Percentiles rank a stretch among this genome's conserved stretches.
Evolutionary conservation across 1,139 yeast genomes (phyloP).

Genomic region (Pichiaceae sp.): DNA sequence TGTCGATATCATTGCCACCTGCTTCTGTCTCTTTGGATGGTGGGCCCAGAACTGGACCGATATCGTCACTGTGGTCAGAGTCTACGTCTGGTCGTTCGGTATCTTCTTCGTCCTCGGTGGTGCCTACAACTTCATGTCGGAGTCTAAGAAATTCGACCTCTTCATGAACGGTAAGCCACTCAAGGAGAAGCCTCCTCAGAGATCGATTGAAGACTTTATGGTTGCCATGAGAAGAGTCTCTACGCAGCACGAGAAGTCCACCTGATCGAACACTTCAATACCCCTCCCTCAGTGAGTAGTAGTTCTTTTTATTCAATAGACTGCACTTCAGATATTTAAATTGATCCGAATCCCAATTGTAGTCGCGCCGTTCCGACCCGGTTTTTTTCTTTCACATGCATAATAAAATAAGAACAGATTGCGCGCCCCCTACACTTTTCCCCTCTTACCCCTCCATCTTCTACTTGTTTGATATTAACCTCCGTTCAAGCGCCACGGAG

Average conservation of each 20-base stretch:
- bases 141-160: slow-evolving; percentile 82
- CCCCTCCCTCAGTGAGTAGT: no score
- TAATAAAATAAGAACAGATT: no score
- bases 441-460: no score
- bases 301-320: no score
- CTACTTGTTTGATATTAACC: no score
- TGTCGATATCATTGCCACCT: slow-evolving; percentile 84
- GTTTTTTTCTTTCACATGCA: no score
- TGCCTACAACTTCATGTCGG: slow-evolving; percentile 89
- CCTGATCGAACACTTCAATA: no score
- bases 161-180: slow-evolving; percentile 84
- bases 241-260: slow-evolving; percentile 85
- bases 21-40: slow-evolving; percentile 94
- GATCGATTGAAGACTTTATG: slow-evolving; percentile 91
- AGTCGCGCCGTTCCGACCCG: no score
- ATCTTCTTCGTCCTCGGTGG: slow-evolving; percentile 95
- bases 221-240: slow-evolving; percentile 98
- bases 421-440: no score
- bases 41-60: slow-evolving; percentile 98
- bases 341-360: no score
- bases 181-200: slow-evolving; percentile 57
- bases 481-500: no score
- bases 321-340: no score
- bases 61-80: slow-evolving; percentile 86
- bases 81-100: slow-evolving; percentile 94